Base-by-base conservation (phyloP, 2,329 filamentous ascomycete genomes). In the Aspergillus chevalieri region DNA sequence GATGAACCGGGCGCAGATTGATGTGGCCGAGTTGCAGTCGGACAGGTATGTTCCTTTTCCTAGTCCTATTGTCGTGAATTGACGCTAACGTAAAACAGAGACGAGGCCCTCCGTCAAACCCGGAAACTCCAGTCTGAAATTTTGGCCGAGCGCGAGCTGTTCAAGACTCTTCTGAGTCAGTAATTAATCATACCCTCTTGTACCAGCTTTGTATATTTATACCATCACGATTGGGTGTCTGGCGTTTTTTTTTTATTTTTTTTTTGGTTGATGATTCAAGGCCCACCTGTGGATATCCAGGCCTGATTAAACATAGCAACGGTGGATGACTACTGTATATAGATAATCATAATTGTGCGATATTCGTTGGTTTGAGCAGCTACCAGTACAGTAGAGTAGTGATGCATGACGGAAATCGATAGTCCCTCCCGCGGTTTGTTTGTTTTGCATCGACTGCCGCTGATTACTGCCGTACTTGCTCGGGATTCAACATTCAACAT, bases 1-100 rank as follows among this genome's bases (percentile, higher is more conserved):
- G 55, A 92, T 94, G 84, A 92, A 89, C 70, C 76, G 78, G 58
- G 87, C 87, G 8, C 88, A 93, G 72, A 87, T 91, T 59, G 86
- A 91, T 70, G 88, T 93, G 49, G 82, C 87, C 62, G 81, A 88
- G 64, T 75, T 94, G 50, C 87, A 91, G 68, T 67, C 68, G 52
- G 73, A 74, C 55, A 70, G 71, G 72, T 74, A 65, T 52, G 62
- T 50, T 53, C 51, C 50, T 46, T 36, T 22, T 5, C 46, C n/a
- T n/a, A 12, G 24, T 39, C 6, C 36, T 43, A 6, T 21, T 42
- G 33, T 19, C n/a, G 14, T n/a, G 17, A 12, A 30, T 47, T 41
- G 9, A 42, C 52, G 49, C 62, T 66, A 58, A 63, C 48, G 10
- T 47, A 7, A 46, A 47, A 53, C 58, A 82, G 80, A 59, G 88